Conservation (phyloP, 495 filamentous ascomycete species). For the Diplogelasinospora grovesii region DNA sequence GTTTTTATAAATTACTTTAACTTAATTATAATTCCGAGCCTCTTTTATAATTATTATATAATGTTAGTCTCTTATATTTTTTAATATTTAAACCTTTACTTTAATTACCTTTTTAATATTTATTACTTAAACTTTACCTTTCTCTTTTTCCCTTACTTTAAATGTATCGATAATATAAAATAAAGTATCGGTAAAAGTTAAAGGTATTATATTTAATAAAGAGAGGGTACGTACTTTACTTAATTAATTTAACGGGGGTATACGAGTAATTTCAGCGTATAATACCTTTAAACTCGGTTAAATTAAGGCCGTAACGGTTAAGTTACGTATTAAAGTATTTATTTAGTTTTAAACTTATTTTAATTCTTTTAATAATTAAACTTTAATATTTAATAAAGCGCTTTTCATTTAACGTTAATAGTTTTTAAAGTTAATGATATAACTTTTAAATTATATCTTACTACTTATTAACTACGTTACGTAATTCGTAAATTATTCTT, state of each 20-base stretch:
- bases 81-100: not conserved
- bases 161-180: slow-evolving; percentile 1
- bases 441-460: no score
- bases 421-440: no score
- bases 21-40: not conserved
- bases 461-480: no score
- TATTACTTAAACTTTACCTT: not conserved
- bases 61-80: no score
- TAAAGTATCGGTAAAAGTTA: slow-evolving; percentile 1
- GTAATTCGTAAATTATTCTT: no score
- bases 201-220: not conserved
- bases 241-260: slow-evolving; percentile 1
- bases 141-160: not conserved
- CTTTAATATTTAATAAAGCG: no score
- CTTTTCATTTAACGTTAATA: no score
- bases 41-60: slow-evolving; percentile 1
- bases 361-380: no score
- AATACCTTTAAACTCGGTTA: slow-evolving; percentile 4
- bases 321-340: no score
- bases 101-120: slow-evolving; percentile 3
- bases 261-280: slow-evolving; percentile 4
- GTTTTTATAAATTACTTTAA: slow-evolving; percentile 1
- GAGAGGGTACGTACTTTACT: slow-evolving; percentile 4
- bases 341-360: no score
- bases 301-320: not conserved